Percentiles rank a stretch among this genome's conserved stretches.
These are phyloP conservation scores for Amanita fuliginea DNA, from an alignment of 768 basidiomycete genomes.

Conservation along the genomic window DNA sequence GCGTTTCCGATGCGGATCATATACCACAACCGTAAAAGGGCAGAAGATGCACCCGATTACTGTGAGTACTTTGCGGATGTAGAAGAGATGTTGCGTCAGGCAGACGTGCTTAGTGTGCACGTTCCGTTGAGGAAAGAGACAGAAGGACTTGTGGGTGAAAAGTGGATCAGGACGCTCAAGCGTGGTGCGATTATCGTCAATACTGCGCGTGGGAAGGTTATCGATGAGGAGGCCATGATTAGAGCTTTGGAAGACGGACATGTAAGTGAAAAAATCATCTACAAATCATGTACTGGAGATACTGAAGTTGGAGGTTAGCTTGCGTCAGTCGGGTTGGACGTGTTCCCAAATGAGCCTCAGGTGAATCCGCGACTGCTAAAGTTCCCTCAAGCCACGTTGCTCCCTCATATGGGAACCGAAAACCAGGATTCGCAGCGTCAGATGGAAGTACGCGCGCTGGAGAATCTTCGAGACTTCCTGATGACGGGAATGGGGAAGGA, in stretches of 20 bases:
- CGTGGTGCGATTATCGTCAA: slow-evolving; percentile 72
- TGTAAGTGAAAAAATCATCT: slow-evolving; percentile 36
- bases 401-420: slow-evolving; percentile 91
- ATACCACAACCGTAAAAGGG: slow-evolving; percentile 61
- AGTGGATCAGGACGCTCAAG: slow-evolving; percentile 69
- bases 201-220: slow-evolving; percentile 83
- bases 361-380: slow-evolving; percentile 70
- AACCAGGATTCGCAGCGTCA: slow-evolving; percentile 68
- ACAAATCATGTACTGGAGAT: background rate
- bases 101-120: slow-evolving; percentile 82
- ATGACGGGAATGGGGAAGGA: slow-evolving; percentile 53
- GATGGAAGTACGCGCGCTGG: slow-evolving; percentile 82
- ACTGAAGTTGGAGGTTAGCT: slow-evolving; percentile 34
- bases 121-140: slow-evolving; percentile 73
- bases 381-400: slow-evolving; percentile 74
- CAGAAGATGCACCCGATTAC: slow-evolving; percentile 52
- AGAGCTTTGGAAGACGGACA: slow-evolving; percentile 79
- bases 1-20: slow-evolving; percentile 86
- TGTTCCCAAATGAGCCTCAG: slow-evolving; percentile 75
- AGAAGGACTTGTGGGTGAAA: slow-evolving; percentile 60
- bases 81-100: slow-evolving; percentile 52
- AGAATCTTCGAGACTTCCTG: slow-evolving; percentile 65
- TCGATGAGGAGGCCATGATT: slow-evolving; percentile 84
- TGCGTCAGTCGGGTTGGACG: slow-evolving; percentile 73
- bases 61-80: slow-evolving; percentile 61